Percentiles rank a stretch among this genome's conserved stretches.
Conservation (phyloP, 805 yeast genomes). For the Dipodascus geniculatus region DNA sequence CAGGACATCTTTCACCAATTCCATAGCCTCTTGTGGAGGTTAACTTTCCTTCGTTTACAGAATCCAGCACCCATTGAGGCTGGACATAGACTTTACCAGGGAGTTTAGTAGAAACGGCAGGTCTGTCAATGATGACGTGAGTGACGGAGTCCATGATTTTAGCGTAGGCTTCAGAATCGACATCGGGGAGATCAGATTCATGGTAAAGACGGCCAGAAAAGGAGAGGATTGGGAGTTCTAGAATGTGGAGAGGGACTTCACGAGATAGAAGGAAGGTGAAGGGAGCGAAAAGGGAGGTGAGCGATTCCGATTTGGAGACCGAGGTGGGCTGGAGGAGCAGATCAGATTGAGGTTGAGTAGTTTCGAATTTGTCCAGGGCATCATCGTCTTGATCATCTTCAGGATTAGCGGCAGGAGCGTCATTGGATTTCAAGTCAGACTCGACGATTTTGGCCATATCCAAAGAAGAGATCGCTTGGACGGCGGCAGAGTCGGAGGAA, state of each 20-base stretch:
- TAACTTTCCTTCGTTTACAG: constrained; percentile 64
- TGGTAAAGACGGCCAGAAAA: constrained; percentile 79
- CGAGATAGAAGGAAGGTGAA: constrained; percentile 84
- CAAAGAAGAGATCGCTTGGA: constrained; percentile 27
- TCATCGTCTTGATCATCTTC: constrained; percentile 28
- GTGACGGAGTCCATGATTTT: constrained; percentile 57
- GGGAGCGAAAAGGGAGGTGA: constrained; percentile 57
- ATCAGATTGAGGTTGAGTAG: constrained; percentile 33
- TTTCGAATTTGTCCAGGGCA: constrained; percentile 60
- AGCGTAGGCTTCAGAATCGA: constrained; percentile 20
- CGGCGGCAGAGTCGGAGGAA: constrained; percentile 37
- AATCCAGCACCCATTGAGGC: constrained; percentile 97
- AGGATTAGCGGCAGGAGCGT: constrained; percentile 18
- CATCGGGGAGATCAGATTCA: constrained; percentile 58
- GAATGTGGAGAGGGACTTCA: constrained; percentile 85
- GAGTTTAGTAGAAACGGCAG: constrained; percentile 60
- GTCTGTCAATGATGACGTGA: constrained; percentile 92
- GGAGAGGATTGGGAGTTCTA: constrained; percentile 77
- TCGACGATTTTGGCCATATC: constrained; percentile 23
- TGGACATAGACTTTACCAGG: constrained; percentile 90
- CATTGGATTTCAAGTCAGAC: constrained; percentile 24
- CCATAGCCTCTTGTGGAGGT: constrained; percentile 73
- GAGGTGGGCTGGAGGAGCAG: constrained; percentile 50
- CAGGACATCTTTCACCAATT: constrained; percentile 92
- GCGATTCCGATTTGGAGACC: constrained; percentile 26